Percentiles rank a stretch among this genome's conserved stretches.
phyloP scores from a whole-genome alignment of 441 rosid genomes.

The Manihot esculenta region DNA sequence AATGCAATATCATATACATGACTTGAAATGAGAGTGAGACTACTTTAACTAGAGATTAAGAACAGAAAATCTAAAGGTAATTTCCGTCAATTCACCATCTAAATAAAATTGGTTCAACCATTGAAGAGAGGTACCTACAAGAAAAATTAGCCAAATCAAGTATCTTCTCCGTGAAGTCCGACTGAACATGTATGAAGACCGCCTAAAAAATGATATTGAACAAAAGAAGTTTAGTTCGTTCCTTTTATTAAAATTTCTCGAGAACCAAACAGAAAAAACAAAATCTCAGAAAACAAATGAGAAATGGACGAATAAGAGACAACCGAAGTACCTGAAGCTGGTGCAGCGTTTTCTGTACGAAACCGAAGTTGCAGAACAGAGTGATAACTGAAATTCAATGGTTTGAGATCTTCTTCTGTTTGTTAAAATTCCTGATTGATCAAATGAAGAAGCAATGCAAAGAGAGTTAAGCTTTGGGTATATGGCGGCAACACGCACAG shows the following conservation, averaged over 20 bases:
- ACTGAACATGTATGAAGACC: too few species aligned
- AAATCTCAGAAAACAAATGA: not conserved
- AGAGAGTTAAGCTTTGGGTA: not conserved
- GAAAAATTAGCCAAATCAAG: not conserved
- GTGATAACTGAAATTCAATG: not conserved
- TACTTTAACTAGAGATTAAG: not conserved
- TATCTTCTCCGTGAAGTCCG: conserved; percentile 1
- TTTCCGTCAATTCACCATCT: not conserved
- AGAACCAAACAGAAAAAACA: conserved; percentile 1
- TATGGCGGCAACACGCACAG: conserved; percentile 40
- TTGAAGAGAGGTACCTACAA: conserved; percentile 4
- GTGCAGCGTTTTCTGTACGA: not conserved
- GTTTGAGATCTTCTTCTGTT: too few species aligned
- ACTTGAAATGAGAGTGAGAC: not conserved
- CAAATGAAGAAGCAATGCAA: not conserved
- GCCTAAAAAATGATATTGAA: not conserved
- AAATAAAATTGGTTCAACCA: not conserved
- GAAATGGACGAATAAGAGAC: not conserved
- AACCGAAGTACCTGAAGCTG: not conserved
- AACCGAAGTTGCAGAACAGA: not conserved
- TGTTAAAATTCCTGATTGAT: not conserved
- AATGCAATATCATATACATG: not conserved
- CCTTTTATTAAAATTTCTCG: not conserved
- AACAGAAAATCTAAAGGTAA: not conserved
- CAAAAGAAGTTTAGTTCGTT: not conserved